These are phyloP conservation scores for Botryotinia globosa DNA, from an alignment of 2,329 filamentous ascomycete species.

Conservation along the genomic window DNA sequence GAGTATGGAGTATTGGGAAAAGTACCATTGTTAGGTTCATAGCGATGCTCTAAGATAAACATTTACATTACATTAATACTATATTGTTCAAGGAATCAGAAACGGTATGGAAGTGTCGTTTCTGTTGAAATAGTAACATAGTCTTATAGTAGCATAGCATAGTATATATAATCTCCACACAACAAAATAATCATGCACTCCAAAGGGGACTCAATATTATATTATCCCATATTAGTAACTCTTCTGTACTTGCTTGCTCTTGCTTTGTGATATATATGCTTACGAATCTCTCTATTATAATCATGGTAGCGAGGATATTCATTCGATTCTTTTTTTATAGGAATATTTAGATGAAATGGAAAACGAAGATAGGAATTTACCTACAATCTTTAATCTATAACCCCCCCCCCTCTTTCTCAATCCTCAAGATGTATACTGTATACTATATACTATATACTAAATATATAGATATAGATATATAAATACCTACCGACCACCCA, in stretches of 20 bases:
- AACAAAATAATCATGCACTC: neutral
- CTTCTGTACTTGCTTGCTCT: neutral
- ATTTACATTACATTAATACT: neutral
- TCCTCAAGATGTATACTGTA: no score
- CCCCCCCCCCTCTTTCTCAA: no score
- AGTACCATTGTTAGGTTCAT: neutral
- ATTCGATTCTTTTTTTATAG: no score
- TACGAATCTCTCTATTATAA: fast-evolving
- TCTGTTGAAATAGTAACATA: neutral
- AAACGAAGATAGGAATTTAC: no score
- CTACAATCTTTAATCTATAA: no score
- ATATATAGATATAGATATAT: no score
- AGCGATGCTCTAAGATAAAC: neutral
- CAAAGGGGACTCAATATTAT: neutral
- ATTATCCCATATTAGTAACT: neutral
- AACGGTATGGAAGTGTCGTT: neutral
- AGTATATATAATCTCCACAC: neutral
- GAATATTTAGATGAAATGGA: no score
- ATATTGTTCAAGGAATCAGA: neutral
- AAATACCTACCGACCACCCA: no score
- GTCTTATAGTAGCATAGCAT: neutral
- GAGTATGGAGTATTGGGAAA: slow-evolving; percentile 2
- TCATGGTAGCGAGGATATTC: no score
- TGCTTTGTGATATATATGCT: neutral
- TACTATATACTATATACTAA: no score